Evolutionary conservation across 208 protist genomes (phyloP), one percentile per base, ranked within the genome.

Genomic region (Phytomonas francai): DNA sequence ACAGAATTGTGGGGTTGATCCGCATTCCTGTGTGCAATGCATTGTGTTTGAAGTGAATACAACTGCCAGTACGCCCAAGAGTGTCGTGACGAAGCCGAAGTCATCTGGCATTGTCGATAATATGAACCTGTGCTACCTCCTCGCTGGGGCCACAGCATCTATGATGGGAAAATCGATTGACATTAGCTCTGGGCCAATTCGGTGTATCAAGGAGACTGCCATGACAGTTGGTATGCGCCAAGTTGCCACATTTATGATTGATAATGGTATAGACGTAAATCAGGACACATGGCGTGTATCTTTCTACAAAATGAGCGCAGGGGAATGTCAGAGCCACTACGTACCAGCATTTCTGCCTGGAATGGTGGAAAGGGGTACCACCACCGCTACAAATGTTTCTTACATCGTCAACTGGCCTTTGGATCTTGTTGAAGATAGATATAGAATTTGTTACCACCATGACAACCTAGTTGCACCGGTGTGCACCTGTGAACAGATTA

Each of bases 371-470:
- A 68, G 81, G 57, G 30, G 70, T 39, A 54, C 30, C 8, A 49
- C 63, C 34, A 91, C 67, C 30, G 27, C 59, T 34, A 91, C 88
- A n/a, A 72, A 63, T 22, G 88, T 88, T 31, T 79, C 73, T 9
- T 96, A 92, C 75, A 64, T 56, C 58, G 63, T 96, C 25, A 70
- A 92, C 72, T 96, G 91, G 91, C 91, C 91, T 4, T 77, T 92
- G 11, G 74, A 77, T 31, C 71, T 94, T 29, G 81, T 79, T 39
- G 63, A 78, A n/a, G 32, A 59, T 39, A 32, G 57, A n/a, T 94
- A 94, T 81, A 84, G 76, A 11, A 79, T 96, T 66, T 96, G 91
- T 72, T 96, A 89, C 76, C 71, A 63, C 34, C 88, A 93, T 70
- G 74, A 81, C 56, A 74, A 71, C 27, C 60, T 79, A 25, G 58